Conservation (phyloP, 768 basidiomycete genomes). For the Tylopilus subfusipes region DNA sequence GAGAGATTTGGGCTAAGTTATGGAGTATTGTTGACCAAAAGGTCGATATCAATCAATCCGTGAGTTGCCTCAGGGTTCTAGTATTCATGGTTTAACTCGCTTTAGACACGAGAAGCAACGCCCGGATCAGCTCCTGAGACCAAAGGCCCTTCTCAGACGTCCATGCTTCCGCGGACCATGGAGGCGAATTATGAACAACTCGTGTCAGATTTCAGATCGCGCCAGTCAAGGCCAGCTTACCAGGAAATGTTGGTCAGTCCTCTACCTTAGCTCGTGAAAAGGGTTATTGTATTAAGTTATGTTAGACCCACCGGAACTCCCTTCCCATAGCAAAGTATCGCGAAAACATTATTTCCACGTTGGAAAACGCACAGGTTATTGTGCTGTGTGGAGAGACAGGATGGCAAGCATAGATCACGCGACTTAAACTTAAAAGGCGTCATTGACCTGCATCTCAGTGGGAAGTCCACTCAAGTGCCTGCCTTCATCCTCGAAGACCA, state of each 20-base stretch:
- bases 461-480: conserved; percentile 96
- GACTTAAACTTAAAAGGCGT: conserved; percentile 13
- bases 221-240: conserved; percentile 63
- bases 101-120: conserved; percentile 15
- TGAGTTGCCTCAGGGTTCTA: conserved; percentile 27
- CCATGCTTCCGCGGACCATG: conserved; percentile 8
- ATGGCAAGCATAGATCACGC: conserved; percentile 50
- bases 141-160: conserved; percentile 13
- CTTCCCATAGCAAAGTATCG: conserved; percentile 88
- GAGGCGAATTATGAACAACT: conserved; percentile 46
- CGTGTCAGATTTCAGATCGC: conserved; percentile 53
- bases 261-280: not conserved
- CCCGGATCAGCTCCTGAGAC: conserved; percentile 19
- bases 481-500: conserved; percentile 91
- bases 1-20: conserved; percentile 68
- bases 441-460: conserved; percentile 44
- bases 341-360: conserved; percentile 59
- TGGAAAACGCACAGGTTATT: conserved; percentile 77
- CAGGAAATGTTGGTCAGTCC: conserved; percentile 82
- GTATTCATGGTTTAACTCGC: conserved; percentile 1
- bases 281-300: not conserved
- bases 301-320: conserved; percentile 65
- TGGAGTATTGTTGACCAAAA: conserved; percentile 62
- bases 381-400: conserved; percentile 85
- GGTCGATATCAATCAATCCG: conserved; percentile 39